Percentiles rank a stretch among this genome's conserved stretches.
Evolutionary conservation across 1,284 basidiomycete genomes (phyloP).

Genomic region (Phlebopus sp.): DNA sequence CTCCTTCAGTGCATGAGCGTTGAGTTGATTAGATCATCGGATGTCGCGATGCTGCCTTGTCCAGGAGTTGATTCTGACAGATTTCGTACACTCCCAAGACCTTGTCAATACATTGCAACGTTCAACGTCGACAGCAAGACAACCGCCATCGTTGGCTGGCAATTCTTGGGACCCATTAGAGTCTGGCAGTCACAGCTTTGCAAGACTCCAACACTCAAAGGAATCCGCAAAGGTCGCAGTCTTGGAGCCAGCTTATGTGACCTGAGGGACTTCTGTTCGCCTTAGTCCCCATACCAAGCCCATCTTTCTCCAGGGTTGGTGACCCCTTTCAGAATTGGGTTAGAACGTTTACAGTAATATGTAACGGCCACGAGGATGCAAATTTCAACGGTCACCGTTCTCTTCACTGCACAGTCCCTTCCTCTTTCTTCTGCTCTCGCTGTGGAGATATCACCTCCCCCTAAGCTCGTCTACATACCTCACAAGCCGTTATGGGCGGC

Average conservation of each 20-base stretch:
- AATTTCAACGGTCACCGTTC: not conserved
- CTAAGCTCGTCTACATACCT: not conserved
- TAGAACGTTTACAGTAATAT: not conserved
- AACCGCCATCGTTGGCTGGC: too few species aligned
- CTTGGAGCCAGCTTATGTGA: not conserved
- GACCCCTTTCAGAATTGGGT: not conserved
- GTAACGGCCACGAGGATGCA: not conserved
- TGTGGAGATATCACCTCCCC: too few species aligned
- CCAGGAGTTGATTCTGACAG: too few species aligned
- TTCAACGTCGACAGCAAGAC: too few species aligned
- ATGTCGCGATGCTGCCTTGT: too few species aligned
- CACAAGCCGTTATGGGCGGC: constrained; percentile 13
- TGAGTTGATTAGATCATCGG: too few species aligned
- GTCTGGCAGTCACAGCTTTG: too few species aligned
- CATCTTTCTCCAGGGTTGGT: not conserved
- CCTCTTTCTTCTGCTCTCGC: not conserved
- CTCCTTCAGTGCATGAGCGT: too few species aligned
- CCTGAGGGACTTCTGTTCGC: not conserved
- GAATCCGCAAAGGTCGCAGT: not conserved
- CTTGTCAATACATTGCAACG: too few species aligned
- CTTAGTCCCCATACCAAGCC: not conserved
- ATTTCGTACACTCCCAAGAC: too few species aligned
- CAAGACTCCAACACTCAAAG: not conserved
- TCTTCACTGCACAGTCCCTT: too few species aligned
- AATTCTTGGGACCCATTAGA: too few species aligned